Conservation (phyloP, 148 eudicot genomes). For the Rhododendron simsii region DNA sequence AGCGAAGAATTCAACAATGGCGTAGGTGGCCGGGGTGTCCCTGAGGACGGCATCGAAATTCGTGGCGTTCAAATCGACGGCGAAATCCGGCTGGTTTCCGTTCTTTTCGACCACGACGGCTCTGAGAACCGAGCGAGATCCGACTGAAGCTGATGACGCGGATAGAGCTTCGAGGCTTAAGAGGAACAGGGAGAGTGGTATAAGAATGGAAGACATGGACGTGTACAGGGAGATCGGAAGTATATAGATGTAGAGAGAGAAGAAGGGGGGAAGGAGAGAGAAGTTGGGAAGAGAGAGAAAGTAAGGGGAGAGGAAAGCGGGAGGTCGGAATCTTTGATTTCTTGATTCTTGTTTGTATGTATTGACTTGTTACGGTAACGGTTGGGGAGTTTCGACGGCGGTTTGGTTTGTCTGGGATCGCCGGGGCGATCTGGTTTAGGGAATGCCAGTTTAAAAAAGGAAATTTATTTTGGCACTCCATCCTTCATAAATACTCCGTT, state of each 20-base stretch:
- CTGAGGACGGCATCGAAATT: conserved; percentile 59
- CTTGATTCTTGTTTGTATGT: not conserved
- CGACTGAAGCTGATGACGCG: conserved; percentile 18
- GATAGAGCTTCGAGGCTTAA: conserved; percentile 8
- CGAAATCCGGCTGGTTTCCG: conserved; percentile 34
- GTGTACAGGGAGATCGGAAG: not conserved
- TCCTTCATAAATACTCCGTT: too few relatives aligned
- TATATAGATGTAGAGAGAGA: not conserved
- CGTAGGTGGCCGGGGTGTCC: conserved; percentile 63
- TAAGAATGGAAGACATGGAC: conserved; percentile 22
- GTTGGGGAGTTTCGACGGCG: not conserved
- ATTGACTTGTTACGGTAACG: not conserved
- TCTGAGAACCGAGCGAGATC: conserved; percentile 67
- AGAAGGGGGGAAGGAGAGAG: not conserved
- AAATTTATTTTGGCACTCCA: too few relatives aligned
- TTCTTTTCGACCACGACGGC: conserved; percentile 12
- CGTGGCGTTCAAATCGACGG: conserved; percentile 70
- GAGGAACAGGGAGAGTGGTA: conserved; percentile 18
- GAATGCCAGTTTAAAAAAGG: too few relatives aligned
- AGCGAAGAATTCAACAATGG: conserved; percentile 89
- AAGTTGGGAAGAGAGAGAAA: too few relatives aligned
- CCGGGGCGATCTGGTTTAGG: too few relatives aligned
- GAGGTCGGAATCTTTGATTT: not conserved
- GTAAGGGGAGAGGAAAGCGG: not conserved
- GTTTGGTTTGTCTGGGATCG: too few relatives aligned